Evolutionary conservation across 164 flowering plant genomes (phyloP).

Genomic region (Kingdonia uniflora): DNA sequence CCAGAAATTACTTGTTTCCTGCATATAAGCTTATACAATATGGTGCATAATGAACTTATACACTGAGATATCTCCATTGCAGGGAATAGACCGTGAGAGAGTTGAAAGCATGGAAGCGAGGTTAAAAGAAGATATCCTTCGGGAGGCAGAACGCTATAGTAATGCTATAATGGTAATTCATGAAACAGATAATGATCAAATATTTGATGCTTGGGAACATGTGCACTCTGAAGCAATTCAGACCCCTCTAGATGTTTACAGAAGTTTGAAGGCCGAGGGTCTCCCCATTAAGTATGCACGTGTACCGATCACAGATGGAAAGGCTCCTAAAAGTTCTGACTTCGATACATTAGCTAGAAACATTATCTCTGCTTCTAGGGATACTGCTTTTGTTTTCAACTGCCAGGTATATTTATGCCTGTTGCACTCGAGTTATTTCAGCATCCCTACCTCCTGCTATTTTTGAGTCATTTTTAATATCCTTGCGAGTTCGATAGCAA

Average conservation of each 20-base stretch:
- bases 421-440: not conserved
- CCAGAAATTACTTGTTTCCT: too few relatives aligned
- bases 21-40: too few relatives aligned
- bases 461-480: too few relatives aligned
- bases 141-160: conserved; percentile 71
- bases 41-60: not conserved
- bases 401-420: conserved; percentile 55
- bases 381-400: conserved; percentile 88
- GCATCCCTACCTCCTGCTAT: not conserved
- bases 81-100: conserved; percentile 94
- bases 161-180: conserved; percentile 96
- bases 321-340: conserved; percentile 97
- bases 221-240: conserved; percentile 53
- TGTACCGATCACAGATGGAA: conserved; percentile 96
- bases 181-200: conserved; percentile 78
- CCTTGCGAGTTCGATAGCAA: too few relatives aligned
- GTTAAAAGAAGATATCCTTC: conserved; percentile 73
- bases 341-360: conserved; percentile 72
- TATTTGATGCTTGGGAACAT: conserved; percentile 94
- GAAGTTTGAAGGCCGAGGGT: conserved; percentile 63
- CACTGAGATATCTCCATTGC: conserved; percentile 6
- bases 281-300: conserved; percentile 91
- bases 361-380: conserved; percentile 73
- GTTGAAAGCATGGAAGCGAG: conserved; percentile 95
- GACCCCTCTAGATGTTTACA: conserved; percentile 87